phyloP scores from a whole-genome alignment of 306 rosid species.

The Dryas drummondii region DNA sequence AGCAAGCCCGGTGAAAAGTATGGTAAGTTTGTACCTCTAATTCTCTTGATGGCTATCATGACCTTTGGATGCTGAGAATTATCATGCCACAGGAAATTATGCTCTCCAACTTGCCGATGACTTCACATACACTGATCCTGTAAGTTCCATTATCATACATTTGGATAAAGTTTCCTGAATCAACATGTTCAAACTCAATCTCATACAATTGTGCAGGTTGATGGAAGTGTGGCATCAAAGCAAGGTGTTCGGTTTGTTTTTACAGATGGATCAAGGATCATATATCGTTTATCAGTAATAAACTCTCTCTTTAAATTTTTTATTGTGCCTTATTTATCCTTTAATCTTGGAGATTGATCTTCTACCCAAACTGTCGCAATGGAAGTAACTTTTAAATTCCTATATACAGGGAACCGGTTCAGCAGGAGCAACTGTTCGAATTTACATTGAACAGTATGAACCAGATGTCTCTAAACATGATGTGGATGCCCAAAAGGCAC shows the following conservation, averaged over 20 bases:
- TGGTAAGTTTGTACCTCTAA: conserved; percentile 49
- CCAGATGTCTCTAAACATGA: conserved; percentile 74
- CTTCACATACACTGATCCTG: conserved; percentile 83
- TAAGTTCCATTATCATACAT: conserved; percentile 42
- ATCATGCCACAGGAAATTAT: conserved; percentile 59
- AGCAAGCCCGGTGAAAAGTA: conserved; percentile 78
- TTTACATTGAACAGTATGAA: conserved; percentile 91
- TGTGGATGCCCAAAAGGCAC: conserved; percentile 79
- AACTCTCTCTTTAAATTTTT: conserved; percentile 14
- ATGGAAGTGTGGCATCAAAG: conserved; percentile 81
- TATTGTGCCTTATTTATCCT: neutral
- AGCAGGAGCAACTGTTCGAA: conserved; percentile 92
- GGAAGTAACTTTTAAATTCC: conserved; percentile 14
- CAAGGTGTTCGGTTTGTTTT: conserved; percentile 96
- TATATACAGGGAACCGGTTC: conserved; percentile 89
- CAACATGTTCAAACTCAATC: conserved; percentile 9
- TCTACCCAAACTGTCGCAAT: neutral
- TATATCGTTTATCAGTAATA: conserved; percentile 89
- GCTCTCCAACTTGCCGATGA: conserved; percentile 89
- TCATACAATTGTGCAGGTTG: conserved; percentile 54
- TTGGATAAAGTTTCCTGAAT: conserved; percentile 11
- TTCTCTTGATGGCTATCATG: conserved; percentile 13
- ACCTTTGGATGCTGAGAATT: conserved; percentile 21
- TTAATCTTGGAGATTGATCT: neutral
- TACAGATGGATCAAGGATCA: conserved; percentile 93